Evolutionary conservation across 2,329 filamentous ascomycete species (phyloP).

Genomic region (Elsinoe australis): DNA sequence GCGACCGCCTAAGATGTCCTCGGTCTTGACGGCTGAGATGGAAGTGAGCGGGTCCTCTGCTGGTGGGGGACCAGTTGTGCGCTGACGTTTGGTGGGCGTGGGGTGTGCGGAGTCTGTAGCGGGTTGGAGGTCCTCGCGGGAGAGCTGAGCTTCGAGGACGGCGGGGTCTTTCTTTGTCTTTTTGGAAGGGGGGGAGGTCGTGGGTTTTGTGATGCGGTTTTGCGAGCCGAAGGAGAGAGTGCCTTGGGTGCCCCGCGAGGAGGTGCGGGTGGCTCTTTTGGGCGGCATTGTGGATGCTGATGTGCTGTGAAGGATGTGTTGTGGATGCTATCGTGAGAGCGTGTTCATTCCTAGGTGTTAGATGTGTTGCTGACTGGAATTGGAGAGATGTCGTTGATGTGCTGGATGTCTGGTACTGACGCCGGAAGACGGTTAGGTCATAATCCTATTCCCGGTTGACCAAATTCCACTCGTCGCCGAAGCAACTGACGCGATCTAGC

Average conservation of each 20-base stretch:
- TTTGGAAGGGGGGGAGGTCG: slow-evolving; percentile 32
- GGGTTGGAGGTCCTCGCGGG: slow-evolving; percentile 32
- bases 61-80: slow-evolving; percentile 23
- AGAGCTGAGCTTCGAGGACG: slow-evolving; percentile 26
- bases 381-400: background rate
- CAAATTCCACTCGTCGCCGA: slow-evolving; percentile 4
- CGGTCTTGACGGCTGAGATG: slow-evolving; percentile 22
- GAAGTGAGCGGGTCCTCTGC: slow-evolving; percentile 23
- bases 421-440: background rate
- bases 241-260: slow-evolving; percentile 40
- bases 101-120: slow-evolving; percentile 34
- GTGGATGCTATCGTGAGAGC: background rate
- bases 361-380: background rate
- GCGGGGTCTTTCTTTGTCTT: slow-evolving; percentile 35
- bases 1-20: slow-evolving; percentile 28
- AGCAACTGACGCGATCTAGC: slow-evolving; percentile 11
- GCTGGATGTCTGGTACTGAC: background rate
- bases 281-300: slow-evolving; percentile 35
- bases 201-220: slow-evolving; percentile 52
- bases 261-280: slow-evolving; percentile 32
- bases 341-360: slow-evolving; percentile 1
- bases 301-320: slow-evolving; percentile 3
- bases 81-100: slow-evolving; percentile 29
- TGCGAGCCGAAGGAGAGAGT: slow-evolving; percentile 53
- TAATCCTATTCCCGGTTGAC: background rate